Evolutionary conservation across 164 flowering plant genomes (phyloP).

Genomic region (Vitis vinifera): DNA sequence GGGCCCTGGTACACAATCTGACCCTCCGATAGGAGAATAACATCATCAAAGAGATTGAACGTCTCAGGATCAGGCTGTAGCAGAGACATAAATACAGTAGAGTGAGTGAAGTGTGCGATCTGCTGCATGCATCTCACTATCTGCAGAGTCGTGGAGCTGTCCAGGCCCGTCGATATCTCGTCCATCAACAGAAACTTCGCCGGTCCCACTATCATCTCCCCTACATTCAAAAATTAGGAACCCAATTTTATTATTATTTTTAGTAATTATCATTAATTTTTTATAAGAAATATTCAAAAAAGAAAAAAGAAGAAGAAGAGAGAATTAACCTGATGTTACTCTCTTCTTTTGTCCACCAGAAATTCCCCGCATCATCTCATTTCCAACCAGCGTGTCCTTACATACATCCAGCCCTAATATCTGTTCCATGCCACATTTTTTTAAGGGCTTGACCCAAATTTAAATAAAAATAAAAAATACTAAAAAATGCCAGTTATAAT

Average conservation of each 20-base stretch:
- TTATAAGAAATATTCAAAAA: too few species aligned
- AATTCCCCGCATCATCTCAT: constrained; percentile 37
- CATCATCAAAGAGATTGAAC: constrained; percentile 14
- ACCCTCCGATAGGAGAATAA: constrained; percentile 18
- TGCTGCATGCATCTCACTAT: constrained; percentile 6
- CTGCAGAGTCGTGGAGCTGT: constrained; percentile 15
- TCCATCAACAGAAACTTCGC: constrained; percentile 6
- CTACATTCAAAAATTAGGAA: too few species aligned
- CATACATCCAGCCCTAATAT: constrained; percentile 37
- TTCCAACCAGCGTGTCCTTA: constrained; percentile 37
- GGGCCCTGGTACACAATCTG: constrained; percentile 22
- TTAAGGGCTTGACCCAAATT: too few species aligned
- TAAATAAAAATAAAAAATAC: too few species aligned
- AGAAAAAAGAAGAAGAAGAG: too few species aligned
- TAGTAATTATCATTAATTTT: too few species aligned
- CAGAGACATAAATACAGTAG: too few species aligned
- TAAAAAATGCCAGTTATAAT: too few species aligned
- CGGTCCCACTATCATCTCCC: too few species aligned
- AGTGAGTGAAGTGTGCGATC: too few species aligned
- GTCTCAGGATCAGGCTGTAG: neutral
- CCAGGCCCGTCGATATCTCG: constrained; percentile 18
- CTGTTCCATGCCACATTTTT: constrained; percentile 7
- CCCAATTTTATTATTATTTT: too few species aligned
- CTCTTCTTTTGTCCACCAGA: constrained; percentile 45
- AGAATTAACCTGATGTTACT: constrained; percentile 28